Base-by-base conservation (phyloP, 2,329 filamentous ascomycete species). In the Periconia macrospinosa region DNA sequence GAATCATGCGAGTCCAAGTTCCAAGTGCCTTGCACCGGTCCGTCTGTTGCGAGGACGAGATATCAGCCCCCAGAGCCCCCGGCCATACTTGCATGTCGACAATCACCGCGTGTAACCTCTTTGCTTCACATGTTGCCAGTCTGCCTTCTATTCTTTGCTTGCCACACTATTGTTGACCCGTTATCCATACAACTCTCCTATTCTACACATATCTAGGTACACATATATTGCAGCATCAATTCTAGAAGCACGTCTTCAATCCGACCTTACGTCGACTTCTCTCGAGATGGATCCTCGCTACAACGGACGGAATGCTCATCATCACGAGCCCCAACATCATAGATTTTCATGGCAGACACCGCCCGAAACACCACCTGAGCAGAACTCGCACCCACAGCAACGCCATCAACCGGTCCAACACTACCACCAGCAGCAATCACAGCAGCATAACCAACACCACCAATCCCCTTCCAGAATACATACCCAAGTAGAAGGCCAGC, bases 311-410 rank as follows among this genome's bases (percentile, higher is more conserved):
- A 62, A 62, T 45, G 57, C 40, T 18, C 41, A 54, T n/a, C 44
- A 46, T 14, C 11, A 33, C 13, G 49, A 53, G 19, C 49, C 37
- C 18, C 50, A 56, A 45, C 54, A 68, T 48, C 60, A 65, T 47
- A 59, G 70, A 45, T 73, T 72, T 55, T 73, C 70, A 45, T 73
- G 70, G 70, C 70, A 73, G 52, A 58, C 58, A 2, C 65, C 66
- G 19, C 50, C 58, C 14, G 53, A 61, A 11, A 51, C 52, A 18
- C 52, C 59, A 19, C 54, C 56, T 35, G 66, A 68, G 30, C 54
- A 55, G 53, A 56, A 61, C 19, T 52, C 56, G 17, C 60, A 52
- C 41, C 43, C 47, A 20, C 58, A 61, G 33, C 56, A 60, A 27
- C 61, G 61, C 40, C 27, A 50, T 3, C 59, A 55, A 27, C 59